These are phyloP conservation scores for Nymphaea colorata DNA, from an alignment of 164 flowering plant genomes.

Conservation along the genomic window DNA sequence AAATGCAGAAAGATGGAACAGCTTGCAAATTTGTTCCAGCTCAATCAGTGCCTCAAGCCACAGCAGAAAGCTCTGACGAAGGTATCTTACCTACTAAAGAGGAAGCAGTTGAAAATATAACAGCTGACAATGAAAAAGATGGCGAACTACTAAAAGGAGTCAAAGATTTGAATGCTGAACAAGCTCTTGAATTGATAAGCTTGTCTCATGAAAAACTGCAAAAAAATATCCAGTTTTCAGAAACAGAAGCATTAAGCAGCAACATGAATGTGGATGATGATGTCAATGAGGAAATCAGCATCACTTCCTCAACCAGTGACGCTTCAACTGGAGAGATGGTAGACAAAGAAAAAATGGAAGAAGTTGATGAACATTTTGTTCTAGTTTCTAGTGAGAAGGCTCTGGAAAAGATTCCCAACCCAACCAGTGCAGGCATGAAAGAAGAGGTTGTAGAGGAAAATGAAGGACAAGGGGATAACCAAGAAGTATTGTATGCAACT, in stretches of 20 bases:
- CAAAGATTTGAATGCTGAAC: not conserved
- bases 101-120: not conserved
- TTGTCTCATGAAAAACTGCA: not conserved
- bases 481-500: not conserved
- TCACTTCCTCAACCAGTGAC: not conserved
- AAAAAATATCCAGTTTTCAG: not conserved
- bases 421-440: not conserved
- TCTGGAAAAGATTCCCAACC: not conserved
- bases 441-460: not conserved
- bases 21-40: not conserved
- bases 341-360: not conserved
- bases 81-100: not conserved
- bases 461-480: not conserved
- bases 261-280: no score
- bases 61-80: not conserved
- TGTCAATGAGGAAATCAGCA: no score
- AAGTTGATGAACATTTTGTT: not conserved
- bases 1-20: not conserved
- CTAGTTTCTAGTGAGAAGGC: not conserved
- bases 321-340: not conserved
- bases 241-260: no score
- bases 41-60: not conserved
- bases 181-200: not conserved
- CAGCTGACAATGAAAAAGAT: not conserved
- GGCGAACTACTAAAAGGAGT: not conserved